phyloP scores from a whole-genome alignment of 768 basidiomycete species.

The Boletus sp. region DNA sequence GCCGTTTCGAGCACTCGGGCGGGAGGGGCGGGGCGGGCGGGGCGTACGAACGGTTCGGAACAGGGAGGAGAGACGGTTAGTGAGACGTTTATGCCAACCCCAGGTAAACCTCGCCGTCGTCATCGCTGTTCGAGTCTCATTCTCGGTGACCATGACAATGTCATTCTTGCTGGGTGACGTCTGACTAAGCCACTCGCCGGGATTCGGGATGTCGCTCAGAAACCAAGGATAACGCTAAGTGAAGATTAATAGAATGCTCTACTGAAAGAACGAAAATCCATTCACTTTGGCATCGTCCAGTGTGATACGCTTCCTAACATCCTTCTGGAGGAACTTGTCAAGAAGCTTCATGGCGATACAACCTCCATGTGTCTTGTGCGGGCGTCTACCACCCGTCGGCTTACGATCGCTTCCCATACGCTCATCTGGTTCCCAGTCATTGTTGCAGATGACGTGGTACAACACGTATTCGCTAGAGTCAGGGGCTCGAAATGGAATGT shows the following conservation, averaged over 20 bases:
- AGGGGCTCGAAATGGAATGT: conserved; percentile 69
- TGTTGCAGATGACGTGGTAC: conserved; percentile 75
- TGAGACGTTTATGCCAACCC: conserved; percentile 47
- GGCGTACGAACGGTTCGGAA: conserved; percentile 41
- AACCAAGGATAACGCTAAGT: conserved; percentile 64
- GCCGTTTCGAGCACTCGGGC: conserved; percentile 9
- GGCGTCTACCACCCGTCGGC: conserved; percentile 60
- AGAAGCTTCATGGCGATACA: conserved; percentile 66
- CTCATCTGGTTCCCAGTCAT: conserved; percentile 65
- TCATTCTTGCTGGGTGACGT: conserved; percentile 50
- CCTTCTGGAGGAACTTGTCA: conserved; percentile 78
- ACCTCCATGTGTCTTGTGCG: conserved; percentile 47
- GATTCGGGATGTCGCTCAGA: conserved; percentile 60
- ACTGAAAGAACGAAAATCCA: neutral
- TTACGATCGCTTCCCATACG: conserved; percentile 71
- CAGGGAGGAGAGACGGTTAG: conserved; percentile 46
- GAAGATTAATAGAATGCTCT: neutral
- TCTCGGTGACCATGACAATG: conserved; percentile 61
- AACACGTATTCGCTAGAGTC: conserved; percentile 65
- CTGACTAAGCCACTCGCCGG: conserved; percentile 65
- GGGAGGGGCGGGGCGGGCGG: conserved; percentile 19
- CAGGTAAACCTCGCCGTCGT: conserved; percentile 60
- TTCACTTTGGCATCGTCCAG: conserved; percentile 80
- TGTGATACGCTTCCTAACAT: conserved; percentile 66
- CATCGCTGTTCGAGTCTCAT: conserved; percentile 75